Evolutionary conservation across 1,139 yeast species (phyloP), one percentile per base, ranked within the genome.

Genomic region (Candida labiduridarum): DNA sequence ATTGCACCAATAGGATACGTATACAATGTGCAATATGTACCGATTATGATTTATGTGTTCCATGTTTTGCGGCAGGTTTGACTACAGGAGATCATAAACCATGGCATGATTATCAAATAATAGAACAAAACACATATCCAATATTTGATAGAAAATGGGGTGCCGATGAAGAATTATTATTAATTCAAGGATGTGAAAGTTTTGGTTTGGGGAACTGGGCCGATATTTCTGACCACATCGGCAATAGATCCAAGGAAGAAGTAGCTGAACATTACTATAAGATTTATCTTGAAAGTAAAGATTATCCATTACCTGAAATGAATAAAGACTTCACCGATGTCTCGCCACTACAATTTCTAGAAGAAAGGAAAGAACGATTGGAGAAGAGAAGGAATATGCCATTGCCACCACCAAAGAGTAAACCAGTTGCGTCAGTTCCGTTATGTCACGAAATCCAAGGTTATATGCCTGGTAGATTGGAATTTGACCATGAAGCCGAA

Each of bases 401-500:
- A 27, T 66, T 83, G 54, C 91, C 92, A 10, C 81, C 82, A 14
- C 94, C 96, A 19, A 91, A 92, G 49, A 83, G 86, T 51, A 92
- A 91, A 65, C 90, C 96, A 1, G 85, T 88, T 46, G 92, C 97
- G 0, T 89, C 97, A 10, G 96, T 89, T 8, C 99, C 99, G 0
- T 79, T 95, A 48, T 92, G 98, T 71, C 98, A 95, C 64, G 98
- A 95, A 63, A 84, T 94, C 54, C 98, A 94, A 68, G 98, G 97
- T 2, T 94, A 86, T 66, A 94, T 95, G 99, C 99, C 99, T 35
- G 99, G 99, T 45, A 82, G 99, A 61, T 75, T 94, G 56, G 99
- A 94, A 66, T 94, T 94, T 68, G 99, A 94, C 63, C 89, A 87
- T 53, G 99, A 94, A 66, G 91, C 89, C 39, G 99, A 95, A 65